Evolutionary conservation across 1,284 basidiomycete genomes (phyloP), one percentile per base, ranked within the genome.

Genomic region (Termitomyces sp.): DNA sequence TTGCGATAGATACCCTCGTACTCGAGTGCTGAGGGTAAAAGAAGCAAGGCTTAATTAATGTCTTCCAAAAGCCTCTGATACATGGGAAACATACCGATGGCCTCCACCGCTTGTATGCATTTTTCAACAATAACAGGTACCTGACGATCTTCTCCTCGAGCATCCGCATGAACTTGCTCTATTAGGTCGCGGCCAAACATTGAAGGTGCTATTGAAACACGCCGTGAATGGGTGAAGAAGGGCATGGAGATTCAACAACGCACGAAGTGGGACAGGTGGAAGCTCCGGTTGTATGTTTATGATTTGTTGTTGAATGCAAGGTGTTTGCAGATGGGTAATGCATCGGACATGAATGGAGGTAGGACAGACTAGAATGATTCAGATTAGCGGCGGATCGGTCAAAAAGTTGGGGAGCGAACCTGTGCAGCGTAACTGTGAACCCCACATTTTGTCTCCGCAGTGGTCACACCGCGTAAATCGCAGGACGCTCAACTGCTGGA

Each of bases 391-490:
- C 1, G 18, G 14, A 16, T 33, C 5, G 10, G 9, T 1, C 10
- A 19, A 9, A 26, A 8, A 33, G 6, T 8, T 28, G 7, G 14
- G 53, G 5, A 33, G 34, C 76, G 67, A 63, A 93, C 93, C 77
- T 56, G 85, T 81, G 67, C 96, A 99, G 31, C 91, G 86, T 53
- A 93, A 78, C 68, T 94, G 92, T 35, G 95, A 86, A 5, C 96
- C 96, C 94, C 95, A 99, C 86, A 99, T 87, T 76, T 97, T 99
- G 66, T 98, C 97, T 37, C 88, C 87, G 67, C 96, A 99, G 53
- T 96, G 87, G 64, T 98, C 94, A 67, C 96, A 99, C 42, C 92
- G 79, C 14, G 91, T 87, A 52, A 97, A 91, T 31, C 94, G 82
- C 56, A 99, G 75, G 19, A 94, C 83, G 64, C 87, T 96, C 63